phyloP scores from a whole-genome alignment of 2,329 filamentous ascomycete species.

The Anisogramma anomala region DNA sequence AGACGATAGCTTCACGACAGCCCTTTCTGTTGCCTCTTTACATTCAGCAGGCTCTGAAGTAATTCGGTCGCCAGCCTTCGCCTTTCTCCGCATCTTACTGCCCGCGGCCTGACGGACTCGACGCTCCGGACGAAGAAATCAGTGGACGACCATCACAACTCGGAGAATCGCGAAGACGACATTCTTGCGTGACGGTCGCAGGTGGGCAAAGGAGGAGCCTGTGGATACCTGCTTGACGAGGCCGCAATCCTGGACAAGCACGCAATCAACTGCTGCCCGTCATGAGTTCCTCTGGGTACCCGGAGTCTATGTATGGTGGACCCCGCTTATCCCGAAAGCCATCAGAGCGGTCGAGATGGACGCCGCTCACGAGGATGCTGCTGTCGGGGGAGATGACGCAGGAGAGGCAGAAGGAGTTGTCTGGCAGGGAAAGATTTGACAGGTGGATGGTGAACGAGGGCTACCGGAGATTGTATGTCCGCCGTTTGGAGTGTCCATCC shows the following conservation, averaged over 20 bases:
- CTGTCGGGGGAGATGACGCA: conserved; percentile 73
- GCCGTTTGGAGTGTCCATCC: neutral
- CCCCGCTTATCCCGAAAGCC: no score
- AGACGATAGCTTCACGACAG: conserved; percentile 14
- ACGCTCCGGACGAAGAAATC: neutral
- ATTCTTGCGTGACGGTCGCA: conserved; percentile 3
- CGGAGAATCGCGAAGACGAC: neutral
- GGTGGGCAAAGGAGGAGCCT: conserved; percentile 13
- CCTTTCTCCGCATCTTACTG: neutral
- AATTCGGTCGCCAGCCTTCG: conserved; percentile 13
- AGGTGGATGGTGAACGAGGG: conserved; percentile 87
- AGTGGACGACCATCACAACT: neutral
- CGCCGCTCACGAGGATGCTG: conserved; percentile 70
- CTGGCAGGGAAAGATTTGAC: conserved; percentile 61
- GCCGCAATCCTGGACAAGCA: conserved; percentile 9
- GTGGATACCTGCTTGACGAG: conserved; percentile 12
- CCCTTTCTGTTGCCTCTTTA: conserved; percentile 19
- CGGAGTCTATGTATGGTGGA: no score
- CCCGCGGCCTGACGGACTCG: neutral
- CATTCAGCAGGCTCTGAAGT: conserved; percentile 47
- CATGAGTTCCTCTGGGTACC: conserved; percentile 27
- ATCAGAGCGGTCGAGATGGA: conserved; percentile 69
- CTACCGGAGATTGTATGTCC: conserved; percentile 62
- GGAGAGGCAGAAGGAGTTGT: conserved; percentile 57
- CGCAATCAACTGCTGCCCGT: conserved; percentile 6